phyloP scores from a whole-genome alignment of 257 asterid genomes.

The Anisodus tanguticus region DNA sequence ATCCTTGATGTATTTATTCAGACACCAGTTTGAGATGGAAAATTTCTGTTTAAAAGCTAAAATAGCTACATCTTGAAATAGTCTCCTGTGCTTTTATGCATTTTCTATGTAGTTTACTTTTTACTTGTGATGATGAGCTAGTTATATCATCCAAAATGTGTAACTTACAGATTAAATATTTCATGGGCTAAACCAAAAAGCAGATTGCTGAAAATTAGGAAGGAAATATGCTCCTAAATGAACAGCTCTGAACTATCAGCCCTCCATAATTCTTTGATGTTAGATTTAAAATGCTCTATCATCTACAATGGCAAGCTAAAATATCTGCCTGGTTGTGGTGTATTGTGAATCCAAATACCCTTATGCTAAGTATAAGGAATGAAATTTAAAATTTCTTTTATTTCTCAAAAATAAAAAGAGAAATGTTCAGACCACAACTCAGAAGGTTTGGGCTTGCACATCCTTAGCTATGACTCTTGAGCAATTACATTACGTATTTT shows the following conservation, averaged over 20 bases:
- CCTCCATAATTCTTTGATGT: neutral
- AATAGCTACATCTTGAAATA: conserved; percentile 12
- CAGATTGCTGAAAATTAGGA: conserved; percentile 13
- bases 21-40: conserved; percentile 19
- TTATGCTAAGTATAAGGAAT: neutral
- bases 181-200: neutral
- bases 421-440: conserved; percentile 1
- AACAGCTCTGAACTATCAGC: neutral
- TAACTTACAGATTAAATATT: neutral
- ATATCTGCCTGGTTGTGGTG: neutral
- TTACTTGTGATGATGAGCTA: neutral
- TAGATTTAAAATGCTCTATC: neutral
- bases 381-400: neutral
- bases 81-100: neutral
- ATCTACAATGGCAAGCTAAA: neutral
- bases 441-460: neutral
- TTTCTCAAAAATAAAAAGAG: neutral
- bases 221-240: neutral
- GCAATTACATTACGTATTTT: neutral
- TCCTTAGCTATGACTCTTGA: conserved; percentile 10
- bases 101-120: neutral
- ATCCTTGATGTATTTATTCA: neutral
- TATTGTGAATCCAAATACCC: conserved; percentile 1
- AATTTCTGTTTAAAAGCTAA: neutral
- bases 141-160: conserved; percentile 18